Conservation (phyloP, 78 protist genomes). For the Polysphondylium violaceum region DNA sequence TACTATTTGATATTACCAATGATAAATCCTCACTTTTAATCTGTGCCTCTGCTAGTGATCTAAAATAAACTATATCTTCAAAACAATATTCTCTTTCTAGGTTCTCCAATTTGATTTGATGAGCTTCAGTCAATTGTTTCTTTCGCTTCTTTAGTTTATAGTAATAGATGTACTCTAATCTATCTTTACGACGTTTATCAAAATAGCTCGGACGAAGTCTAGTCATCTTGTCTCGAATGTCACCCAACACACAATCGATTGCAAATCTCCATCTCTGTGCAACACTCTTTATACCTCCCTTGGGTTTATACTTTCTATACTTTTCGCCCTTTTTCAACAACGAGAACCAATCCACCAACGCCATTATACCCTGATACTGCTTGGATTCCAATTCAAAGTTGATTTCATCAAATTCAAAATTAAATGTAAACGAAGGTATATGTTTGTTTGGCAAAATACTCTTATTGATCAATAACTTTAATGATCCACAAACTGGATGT, state of each 20-base stretch:
- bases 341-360: slow-evolving; percentile 61
- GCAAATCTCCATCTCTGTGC: slow-evolving; percentile 63
- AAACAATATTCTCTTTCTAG: slow-evolving; percentile 54
- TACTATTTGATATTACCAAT: neutral
- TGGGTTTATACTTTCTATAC: slow-evolving; percentile 38
- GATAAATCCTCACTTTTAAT: slow-evolving; percentile 36
- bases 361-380: slow-evolving; percentile 62
- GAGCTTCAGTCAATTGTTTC: slow-evolving; percentile 24
- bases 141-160: slow-evolving; percentile 53
- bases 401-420: slow-evolving; percentile 72
- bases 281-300: neutral
- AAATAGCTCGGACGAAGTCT: slow-evolving; percentile 25
- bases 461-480: slow-evolving; percentile 67
- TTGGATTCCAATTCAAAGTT: slow-evolving; percentile 48
- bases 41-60: slow-evolving; percentile 76
- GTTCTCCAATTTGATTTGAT: neutral
- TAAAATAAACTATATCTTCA: slow-evolving; percentile 69
- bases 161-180: slow-evolving; percentile 49
- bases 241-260: neutral
- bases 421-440: slow-evolving; percentile 64
- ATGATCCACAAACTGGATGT: slow-evolving; percentile 76
- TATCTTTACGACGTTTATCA: slow-evolving; percentile 49
- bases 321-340: slow-evolving; percentile 62
- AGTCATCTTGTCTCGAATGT: neutral
- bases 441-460: slow-evolving; percentile 55